Evolutionary conservation across 805 yeast genomes (phyloP).

Genomic region (Candida sanyiensis): DNA sequence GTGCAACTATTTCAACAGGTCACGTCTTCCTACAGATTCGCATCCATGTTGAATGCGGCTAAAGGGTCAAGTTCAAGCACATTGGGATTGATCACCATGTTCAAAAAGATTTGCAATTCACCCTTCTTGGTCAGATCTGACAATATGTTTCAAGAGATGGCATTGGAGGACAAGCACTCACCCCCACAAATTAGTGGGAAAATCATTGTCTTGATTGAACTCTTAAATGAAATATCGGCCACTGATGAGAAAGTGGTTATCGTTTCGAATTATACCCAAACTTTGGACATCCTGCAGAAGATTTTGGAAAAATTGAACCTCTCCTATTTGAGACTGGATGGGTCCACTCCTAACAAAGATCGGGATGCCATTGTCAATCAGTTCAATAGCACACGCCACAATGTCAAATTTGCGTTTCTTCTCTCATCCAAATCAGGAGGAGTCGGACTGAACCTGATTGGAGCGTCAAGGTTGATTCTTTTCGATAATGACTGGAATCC

Average conservation of each 20-base stretch:
- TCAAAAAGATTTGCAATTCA: conserved; percentile 80
- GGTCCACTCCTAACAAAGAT: conserved; percentile 64
- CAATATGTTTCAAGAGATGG: conserved; percentile 31
- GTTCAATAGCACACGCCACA: conserved; percentile 36
- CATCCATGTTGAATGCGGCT: conserved; percentile 15
- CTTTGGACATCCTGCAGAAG: conserved; percentile 69
- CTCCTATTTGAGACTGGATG: conserved; percentile 68
- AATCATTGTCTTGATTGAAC: conserved; percentile 48
- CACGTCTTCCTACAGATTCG: conserved; percentile 27
- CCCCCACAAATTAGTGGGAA: conserved; percentile 45
- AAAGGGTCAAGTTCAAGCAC: conserved; percentile 34
- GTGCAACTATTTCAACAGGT: conserved; percentile 47
- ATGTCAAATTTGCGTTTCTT: conserved; percentile 52
- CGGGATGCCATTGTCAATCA: conserved; percentile 61
- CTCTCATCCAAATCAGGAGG: conserved; percentile 93
- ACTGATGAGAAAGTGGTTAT: conserved; percentile 73
- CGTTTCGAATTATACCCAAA: conserved; percentile 83
- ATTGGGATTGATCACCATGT: conserved; percentile 62
- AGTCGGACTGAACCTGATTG: conserved; percentile 81
- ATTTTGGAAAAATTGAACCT: conserved; percentile 44
- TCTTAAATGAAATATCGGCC: conserved; percentile 45
- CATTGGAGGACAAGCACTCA: conserved; percentile 7
- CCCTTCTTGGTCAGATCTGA: conserved; percentile 59
- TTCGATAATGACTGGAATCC: conserved; percentile 99
- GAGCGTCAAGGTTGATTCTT: conserved; percentile 79